Base-by-base conservation (phyloP, 208 protist species). In the Leishmania turanica region DNA sequence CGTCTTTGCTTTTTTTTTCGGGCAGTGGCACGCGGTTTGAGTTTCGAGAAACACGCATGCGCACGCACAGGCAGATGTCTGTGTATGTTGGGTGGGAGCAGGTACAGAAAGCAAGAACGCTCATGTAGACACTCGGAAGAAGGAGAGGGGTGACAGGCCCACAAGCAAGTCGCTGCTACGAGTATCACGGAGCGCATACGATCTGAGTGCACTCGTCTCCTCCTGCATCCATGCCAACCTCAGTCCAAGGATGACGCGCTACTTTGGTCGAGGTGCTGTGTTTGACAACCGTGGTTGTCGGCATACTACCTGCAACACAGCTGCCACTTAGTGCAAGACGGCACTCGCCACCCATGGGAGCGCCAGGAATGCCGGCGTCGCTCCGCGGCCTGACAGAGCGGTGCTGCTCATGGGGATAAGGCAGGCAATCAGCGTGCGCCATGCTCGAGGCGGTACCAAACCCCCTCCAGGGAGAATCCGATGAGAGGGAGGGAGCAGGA, bases 401-500 rank as follows among this genome's bases (percentile, higher is more conserved):
- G 13, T 21, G 24, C 27, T 45, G n/a, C 62, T 19, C 4, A 80
- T 49, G 1, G 75, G 56, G 31, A 72, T 53, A 53, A 70, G 53
- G 11, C 73, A 40, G 3, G 64, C 7, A 31, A 80, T 71, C 24
- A 71, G 40, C 17, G 58, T 31, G 42, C 64, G 42, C 81, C 81
- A 72, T 77, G 21, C 45, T 27, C 1, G 45, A 24, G 66, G 53
- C 6, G 37, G 68, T 8, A 77, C 31, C 37, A 80, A 60, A 4
- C 2, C 37, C 81, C 75, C 27, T 53, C 56, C 15, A 80, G n/a
- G 6, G 69, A 77, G 45, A 80, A 60, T 7, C 73, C 75, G 47
- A 62, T 64, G 56, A 79, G 75, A 31, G n/a, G 51, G 7, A 76
- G 68, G 51, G 15, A 76, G 68, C 5, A 79, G 3, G 2, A 84